These are phyloP conservation scores for Hymenoscyphus linearis DNA, from an alignment of 2,329 filamentous ascomycete species.

Conservation along the genomic window DNA sequence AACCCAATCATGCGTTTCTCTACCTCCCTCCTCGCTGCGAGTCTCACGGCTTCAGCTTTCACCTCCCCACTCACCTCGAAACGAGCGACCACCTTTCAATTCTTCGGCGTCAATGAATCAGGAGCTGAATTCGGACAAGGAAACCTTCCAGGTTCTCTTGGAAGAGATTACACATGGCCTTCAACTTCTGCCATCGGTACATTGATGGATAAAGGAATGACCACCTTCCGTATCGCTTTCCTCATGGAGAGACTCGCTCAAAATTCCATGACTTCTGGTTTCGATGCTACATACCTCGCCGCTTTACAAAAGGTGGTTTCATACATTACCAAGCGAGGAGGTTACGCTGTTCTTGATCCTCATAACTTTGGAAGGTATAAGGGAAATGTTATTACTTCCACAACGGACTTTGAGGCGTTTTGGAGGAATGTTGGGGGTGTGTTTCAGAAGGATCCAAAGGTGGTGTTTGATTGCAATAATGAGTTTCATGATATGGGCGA, in stretches of 20 bases:
- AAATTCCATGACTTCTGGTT: slow-evolving; percentile 40
- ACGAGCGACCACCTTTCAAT: slow-evolving; percentile 8
- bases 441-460: slow-evolving; percentile 35
- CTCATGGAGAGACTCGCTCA: slow-evolving; percentile 48
- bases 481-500: slow-evolving; percentile 39
- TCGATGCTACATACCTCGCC: slow-evolving; percentile 28
- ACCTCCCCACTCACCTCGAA: background rate
- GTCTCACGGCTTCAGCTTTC: background rate
- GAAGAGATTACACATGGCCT: slow-evolving; percentile 56
- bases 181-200: background rate
- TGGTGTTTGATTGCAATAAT: slow-evolving; percentile 41
- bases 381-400: slow-evolving; percentile 33
- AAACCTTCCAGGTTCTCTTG: slow-evolving; percentile 44
- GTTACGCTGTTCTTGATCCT: slow-evolving; percentile 42
- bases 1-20: background rate
- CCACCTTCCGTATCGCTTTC: background rate
- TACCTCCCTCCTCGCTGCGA: background rate
- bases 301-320: background rate
- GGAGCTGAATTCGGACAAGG: slow-evolving; percentile 58
- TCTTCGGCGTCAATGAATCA: slow-evolving; percentile 36
- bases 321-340: slow-evolving; percentile 29
- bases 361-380: slow-evolving; percentile 49
- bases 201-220: background rate
- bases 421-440: slow-evolving; percentile 36
- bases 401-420: slow-evolving; percentile 36